Evolutionary conservation across 2,329 filamentous ascomycete species (phyloP).

Genomic region (Dothideomycetidae sp.): DNA sequence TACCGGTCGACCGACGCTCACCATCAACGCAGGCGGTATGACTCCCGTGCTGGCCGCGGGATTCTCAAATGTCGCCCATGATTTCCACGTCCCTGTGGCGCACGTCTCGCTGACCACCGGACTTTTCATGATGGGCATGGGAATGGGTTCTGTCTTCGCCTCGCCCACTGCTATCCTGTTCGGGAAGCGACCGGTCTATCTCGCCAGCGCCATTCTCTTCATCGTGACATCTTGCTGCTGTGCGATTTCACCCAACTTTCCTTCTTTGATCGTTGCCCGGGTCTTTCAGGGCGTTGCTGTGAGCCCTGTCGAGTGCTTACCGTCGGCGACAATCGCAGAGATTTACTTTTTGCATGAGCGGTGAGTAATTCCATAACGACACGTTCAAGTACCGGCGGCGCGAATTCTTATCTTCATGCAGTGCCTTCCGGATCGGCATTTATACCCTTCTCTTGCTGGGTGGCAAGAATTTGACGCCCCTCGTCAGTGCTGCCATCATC

Average conservation of each 20-base stretch:
- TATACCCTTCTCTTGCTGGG: slow-evolving; percentile 81
- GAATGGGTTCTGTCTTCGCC: slow-evolving; percentile 67
- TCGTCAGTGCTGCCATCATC: slow-evolving; percentile 78
- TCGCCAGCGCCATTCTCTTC: slow-evolving; percentile 64
- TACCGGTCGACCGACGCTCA: no score
- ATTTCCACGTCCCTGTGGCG: slow-evolving; percentile 52
- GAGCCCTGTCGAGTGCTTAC: slow-evolving; percentile 81
- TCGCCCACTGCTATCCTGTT: slow-evolving; percentile 84
- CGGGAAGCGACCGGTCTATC: slow-evolving; percentile 83
- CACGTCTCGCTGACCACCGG: slow-evolving; percentile 76
- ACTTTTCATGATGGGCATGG: slow-evolving; percentile 86
- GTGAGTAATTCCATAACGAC: no score
- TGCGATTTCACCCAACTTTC: slow-evolving; percentile 65
- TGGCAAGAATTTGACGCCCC: slow-evolving; percentile 72
- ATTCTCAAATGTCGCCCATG: slow-evolving; percentile 63
- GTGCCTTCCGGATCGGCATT: slow-evolving; percentile 84
- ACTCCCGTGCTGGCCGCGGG: slow-evolving; percentile 82
- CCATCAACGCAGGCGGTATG: no score
- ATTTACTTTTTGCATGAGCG: slow-evolving; percentile 94
- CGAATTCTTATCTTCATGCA: no score
- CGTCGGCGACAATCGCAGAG: slow-evolving; percentile 85
- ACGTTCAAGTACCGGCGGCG: no score
- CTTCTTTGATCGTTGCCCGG: slow-evolving; percentile 64
- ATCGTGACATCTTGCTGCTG: slow-evolving; percentile 69
- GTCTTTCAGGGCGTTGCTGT: slow-evolving; percentile 81